Evolutionary conservation across 1,284 basidiomycete species (phyloP).

Genomic region (Trichosporon coremiiforme): DNA sequence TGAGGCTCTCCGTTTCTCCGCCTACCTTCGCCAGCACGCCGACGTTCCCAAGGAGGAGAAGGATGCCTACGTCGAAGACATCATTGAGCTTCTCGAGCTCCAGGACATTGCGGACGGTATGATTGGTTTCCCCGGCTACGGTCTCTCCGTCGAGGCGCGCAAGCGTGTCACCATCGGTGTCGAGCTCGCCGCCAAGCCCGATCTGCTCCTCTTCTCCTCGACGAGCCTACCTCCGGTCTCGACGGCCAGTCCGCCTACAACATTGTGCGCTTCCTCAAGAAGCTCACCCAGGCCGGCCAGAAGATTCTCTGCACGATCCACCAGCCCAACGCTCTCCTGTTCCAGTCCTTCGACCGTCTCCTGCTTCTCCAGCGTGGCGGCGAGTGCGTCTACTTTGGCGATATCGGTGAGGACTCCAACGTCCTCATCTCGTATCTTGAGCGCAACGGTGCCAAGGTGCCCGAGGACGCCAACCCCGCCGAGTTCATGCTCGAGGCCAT

Average conservation of each 20-base stretch:
- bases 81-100: slow-evolving; percentile 60
- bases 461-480: slow-evolving; percentile 61
- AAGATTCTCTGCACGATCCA: slow-evolving; percentile 57
- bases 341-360: slow-evolving; percentile 62
- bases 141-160: slow-evolving; percentile 61
- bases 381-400: slow-evolving; percentile 59
- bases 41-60: slow-evolving; percentile 60
- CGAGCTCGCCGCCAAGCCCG: slow-evolving; percentile 64
- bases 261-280: slow-evolving; percentile 57
- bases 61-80: slow-evolving; percentile 61
- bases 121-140: slow-evolving; percentile 59
- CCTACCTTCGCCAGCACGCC: slow-evolving; percentile 63
- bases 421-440: slow-evolving; percentile 63
- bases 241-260: slow-evolving; percentile 64
- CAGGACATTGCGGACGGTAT: slow-evolving; percentile 61
- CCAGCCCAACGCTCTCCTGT: slow-evolving; percentile 60
- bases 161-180: slow-evolving; percentile 66
- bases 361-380: slow-evolving; percentile 58
- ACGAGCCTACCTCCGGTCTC: slow-evolving; percentile 63
- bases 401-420: slow-evolving; percentile 60
- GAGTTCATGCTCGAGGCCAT: slow-evolving; percentile 64
- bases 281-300: slow-evolving; percentile 71
- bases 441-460: slow-evolving; percentile 60
- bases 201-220: slow-evolving; percentile 63
- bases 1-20: slow-evolving; percentile 64